These are phyloP conservation scores for Fusarium mangiferae DNA, from an alignment of 2,329 filamentous ascomycete genomes.

Conservation along the genomic window DNA sequence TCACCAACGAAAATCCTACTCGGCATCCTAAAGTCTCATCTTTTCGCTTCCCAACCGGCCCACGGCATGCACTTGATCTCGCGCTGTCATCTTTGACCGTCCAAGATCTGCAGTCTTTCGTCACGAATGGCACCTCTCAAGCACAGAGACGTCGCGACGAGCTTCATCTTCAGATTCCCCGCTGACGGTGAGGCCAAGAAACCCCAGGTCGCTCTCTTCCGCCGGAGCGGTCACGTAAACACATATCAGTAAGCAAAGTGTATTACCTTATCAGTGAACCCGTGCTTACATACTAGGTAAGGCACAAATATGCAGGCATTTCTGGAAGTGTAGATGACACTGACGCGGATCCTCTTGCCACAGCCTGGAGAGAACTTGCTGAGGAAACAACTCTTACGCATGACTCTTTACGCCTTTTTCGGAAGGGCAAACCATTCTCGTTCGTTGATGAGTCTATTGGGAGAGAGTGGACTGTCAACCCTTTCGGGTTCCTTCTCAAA, in stretches of 20 bases:
- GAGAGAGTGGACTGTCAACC: conserved; percentile 70
- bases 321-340: conserved; percentile 67
- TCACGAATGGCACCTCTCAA: conserved; percentile 38
- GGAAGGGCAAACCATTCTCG: conserved; percentile 67
- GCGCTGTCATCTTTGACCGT: not conserved
- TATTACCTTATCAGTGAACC: not conserved
- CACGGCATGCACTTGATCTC: not conserved
- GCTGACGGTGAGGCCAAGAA: conserved; percentile 48
- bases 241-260: conserved; percentile 65
- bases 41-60: not conserved
- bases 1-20: conserved; percentile 1
- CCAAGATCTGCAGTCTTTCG: conserved; percentile 5
- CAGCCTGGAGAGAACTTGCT: conserved; percentile 70
- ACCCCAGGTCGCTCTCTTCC: conserved; percentile 69
- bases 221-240: conserved; percentile 66
- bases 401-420: conserved; percentile 59
- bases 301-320: conserved; percentile 69
- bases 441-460: conserved; percentile 64
- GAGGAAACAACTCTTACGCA: conserved; percentile 69
- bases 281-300: conserved; percentile 35
- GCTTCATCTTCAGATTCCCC: conserved; percentile 62
- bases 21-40: not conserved
- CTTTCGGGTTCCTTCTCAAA: conserved; percentile 68
- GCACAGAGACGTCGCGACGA: conserved; percentile 57
- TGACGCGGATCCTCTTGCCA: conserved; percentile 63